Base-by-base conservation (phyloP, 768 basidiomycete genomes). In the Amanita phalloides region DNA sequence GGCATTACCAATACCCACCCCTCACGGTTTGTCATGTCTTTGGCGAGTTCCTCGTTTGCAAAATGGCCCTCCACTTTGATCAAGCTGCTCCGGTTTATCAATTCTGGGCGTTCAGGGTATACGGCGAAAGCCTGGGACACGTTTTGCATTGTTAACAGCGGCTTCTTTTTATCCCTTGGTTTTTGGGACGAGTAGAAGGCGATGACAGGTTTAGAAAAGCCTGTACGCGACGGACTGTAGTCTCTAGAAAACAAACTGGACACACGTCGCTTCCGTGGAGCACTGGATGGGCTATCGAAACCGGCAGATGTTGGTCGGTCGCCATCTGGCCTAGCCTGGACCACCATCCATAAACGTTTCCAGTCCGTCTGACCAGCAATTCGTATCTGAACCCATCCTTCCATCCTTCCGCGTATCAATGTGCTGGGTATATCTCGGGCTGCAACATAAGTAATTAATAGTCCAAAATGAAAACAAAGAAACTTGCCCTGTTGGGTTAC, bases 321-420 rank as follows among this genome's bases (percentile, higher is more conserved):
- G 44, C 60, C 62, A 41, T 67, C 66, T 13, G 57, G 55, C 4
- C 74, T 77, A 45, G 77, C 75, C 54, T 70, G 72, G 4, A 96
- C 70, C 5, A 84, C 78, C 72, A 90, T 79, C 88, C 90, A 98
- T 42, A 93, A 75, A 38, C 81, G 77, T 64, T 92, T 92, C 95
- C 95, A 98, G 58, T 96, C 92, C 0, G 90, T 93, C 59, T 93
- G 91, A n/a, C 95, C 94, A n/a, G 93, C 86, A 36, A 97, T 74
- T 42, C 95, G 84, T 43, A 92, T 76, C 58, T 85, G 79, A 14
- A 91, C 86, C 88, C 89, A 93, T 1, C 94, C 95, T 64, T 97
- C 94, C 73, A 92, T 77, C 53, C 78, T 77, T 7, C 89, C 85
- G 44, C 78, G 76, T 9, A 78, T 64, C 2, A 94, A 75, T 6